Conservation (phyloP, 164 flowering plant species). For the Vitis vinifera region ASM3070453v1 NC_081812.1:22810501-22811000, state of each 20-base stretch:
- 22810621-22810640: background rate
- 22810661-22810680: background rate
- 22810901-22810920: background rate
- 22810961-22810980: too few species aligned
- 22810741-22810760: constrained; percentile 3
- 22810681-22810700: background rate
- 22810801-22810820: background rate
- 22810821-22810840: background rate
- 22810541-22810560: background rate
- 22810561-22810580: background rate
- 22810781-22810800: background rate
- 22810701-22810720: constrained; percentile 5
- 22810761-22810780: background rate
- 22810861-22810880: background rate
- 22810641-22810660: constrained; percentile 1
- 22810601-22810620: background rate
- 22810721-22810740: constrained; percentile 17
- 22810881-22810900: background rate
- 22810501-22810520: background rate
- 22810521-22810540: background rate
- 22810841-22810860: background rate
- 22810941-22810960: too few species aligned
- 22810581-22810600: background rate
- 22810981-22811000: too few species aligned
- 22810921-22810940: background rate